Evolutionary conservation across 768 basidiomycete genomes (phyloP), one percentile per base, ranked within the genome.

Genomic region (Xerocomellus amylosporus): DNA sequence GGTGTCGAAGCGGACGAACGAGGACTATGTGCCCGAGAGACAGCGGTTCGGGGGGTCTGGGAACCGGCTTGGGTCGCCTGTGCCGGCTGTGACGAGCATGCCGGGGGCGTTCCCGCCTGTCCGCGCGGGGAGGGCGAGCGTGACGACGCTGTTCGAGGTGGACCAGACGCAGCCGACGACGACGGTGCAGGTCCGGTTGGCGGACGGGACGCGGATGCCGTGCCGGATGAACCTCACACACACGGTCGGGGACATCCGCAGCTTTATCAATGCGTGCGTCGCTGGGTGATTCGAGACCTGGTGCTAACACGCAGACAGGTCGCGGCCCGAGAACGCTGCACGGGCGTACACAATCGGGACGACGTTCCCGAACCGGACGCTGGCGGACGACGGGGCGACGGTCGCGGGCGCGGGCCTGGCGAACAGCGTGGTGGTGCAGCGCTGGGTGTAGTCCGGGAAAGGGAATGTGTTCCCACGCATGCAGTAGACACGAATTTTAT

Each of bases 151-250:
- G 50, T 96, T 94, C 65, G 84, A 88, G 68, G 91, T 98, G 9
- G 93, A 98, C 66, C 82, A 83, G 69, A 80, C 74, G 15, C 76
- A 80, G 69, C 95, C 96, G 6, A 88, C 85, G 44, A 97, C 95
- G 39, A 91, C 85, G 69, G 77, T 98, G 12, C 97, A 98, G 74
- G 81, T 98, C 53, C 78, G 97, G 51, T 66, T 98, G 50, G 91
- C 90, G 10, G 94, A 96, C 71, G 96, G 96, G 9, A 90, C 92
- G 26, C 14, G 91, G 63, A 81, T 95, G 66, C 86, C 90, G 4
- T 84, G 83, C 41, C 78, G 90, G 49, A 90, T 96, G 87, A 98
- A 98, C 69, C 74, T 93, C 55, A 87, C 87, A 3, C 93, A 98
- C 65, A 96, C 90, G 1, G 86, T 97, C 3, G 79, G 81, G 17